Percentiles rank a stretch among this genome's conserved stretches.
These are phyloP conservation scores for Penicillium hesseltinei DNA, from an alignment of 2,329 filamentous ascomycete species.

Conservation along the genomic window DNA sequence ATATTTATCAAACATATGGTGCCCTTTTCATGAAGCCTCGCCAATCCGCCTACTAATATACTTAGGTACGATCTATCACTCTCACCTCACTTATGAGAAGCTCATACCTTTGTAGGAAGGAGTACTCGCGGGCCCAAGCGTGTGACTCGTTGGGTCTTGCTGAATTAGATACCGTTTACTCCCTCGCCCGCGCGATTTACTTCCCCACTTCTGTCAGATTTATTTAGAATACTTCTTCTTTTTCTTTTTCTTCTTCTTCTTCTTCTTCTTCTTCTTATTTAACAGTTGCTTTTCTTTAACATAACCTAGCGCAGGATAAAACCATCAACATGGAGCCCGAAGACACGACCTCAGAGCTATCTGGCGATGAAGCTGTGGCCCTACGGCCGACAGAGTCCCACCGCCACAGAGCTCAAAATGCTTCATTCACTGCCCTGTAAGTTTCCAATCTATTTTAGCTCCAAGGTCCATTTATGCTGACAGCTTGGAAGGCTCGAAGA, in stretches of 20 bases:
- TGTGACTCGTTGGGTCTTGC: not conserved
- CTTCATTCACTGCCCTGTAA: conserved; percentile 50
- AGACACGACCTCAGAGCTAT: conserved; percentile 26
- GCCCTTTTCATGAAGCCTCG: no score
- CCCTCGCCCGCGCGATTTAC: not conserved
- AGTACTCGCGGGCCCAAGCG: not conserved
- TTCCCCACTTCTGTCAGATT: no score
- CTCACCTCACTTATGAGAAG: not conserved
- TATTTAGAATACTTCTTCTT: not conserved
- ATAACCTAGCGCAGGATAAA: not conserved
- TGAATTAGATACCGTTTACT: not conserved
- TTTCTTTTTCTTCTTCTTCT: no score
- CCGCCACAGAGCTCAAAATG: conserved; percentile 45
- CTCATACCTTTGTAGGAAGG: not conserved
- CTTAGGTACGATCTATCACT: not conserved
- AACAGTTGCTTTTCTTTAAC: not conserved
- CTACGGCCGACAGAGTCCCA: not conserved
- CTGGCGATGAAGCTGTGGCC: conserved; percentile 23
- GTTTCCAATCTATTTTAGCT: conserved; percentile 13
- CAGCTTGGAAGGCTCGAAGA: conserved; percentile 36
- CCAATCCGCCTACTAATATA: not conserved
- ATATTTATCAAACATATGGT: not conserved
- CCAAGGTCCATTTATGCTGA: not conserved
- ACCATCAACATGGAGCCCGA: conserved; percentile 1
- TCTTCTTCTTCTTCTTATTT: not conserved